Percentiles rank a stretch among this genome's conserved stretches.
Conservation (phyloP, 495 filamentous ascomycete species). For the Pyronema omphalodes region DNA sequence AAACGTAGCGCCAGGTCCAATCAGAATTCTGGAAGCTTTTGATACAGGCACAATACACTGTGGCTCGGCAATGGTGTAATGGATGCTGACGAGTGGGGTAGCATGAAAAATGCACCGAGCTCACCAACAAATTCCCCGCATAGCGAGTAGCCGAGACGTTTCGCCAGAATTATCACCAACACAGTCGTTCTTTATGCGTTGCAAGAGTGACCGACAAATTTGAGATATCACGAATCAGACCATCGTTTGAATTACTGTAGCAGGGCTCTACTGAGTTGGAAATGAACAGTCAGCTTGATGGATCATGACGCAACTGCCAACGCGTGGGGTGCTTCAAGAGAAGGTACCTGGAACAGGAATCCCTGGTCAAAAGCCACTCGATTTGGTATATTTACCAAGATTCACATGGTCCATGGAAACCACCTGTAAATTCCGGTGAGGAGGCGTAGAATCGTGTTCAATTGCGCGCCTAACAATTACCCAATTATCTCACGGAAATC, state of each 20-base stretch:
- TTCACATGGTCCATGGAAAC: background rate
- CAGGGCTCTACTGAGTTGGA: background rate
- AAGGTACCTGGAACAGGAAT: background rate
- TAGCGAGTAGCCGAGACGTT: background rate
- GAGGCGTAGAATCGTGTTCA: background rate
- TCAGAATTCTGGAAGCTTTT: background rate
- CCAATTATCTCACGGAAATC: background rate
- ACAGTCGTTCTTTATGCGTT: background rate
- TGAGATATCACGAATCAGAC: background rate
- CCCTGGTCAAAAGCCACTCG: too few relatives aligned
- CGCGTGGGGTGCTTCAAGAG: background rate
- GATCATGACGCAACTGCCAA: background rate
- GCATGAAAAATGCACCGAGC: too few relatives aligned
- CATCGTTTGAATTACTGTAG: background rate
- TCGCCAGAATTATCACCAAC: background rate
- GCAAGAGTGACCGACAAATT: background rate
- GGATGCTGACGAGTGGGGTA: background rate
- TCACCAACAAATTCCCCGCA: too few relatives aligned
- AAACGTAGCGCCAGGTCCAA: background rate
- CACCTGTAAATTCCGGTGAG: background rate
- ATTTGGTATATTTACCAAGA: background rate
- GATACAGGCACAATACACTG: background rate
- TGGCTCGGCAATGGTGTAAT: background rate
- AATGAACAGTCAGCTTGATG: background rate
- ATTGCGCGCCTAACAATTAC: background rate